Percentiles rank a stretch among this genome's conserved stretches.
phyloP scores from a whole-genome alignment of 257 asterid genomes.

The Solanum medicagineum region DNA sequence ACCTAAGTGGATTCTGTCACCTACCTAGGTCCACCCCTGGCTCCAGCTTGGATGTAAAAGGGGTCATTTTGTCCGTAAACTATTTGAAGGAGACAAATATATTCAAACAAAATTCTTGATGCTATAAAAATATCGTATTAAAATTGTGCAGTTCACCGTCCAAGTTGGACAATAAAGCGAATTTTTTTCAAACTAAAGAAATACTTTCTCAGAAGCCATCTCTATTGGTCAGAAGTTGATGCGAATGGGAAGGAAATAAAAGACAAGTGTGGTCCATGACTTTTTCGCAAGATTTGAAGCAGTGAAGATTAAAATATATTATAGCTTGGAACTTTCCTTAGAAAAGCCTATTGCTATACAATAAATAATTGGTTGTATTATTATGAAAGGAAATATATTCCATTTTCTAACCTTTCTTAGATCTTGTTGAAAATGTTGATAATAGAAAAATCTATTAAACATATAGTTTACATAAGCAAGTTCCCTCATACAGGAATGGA shows the following conservation, averaged over 20 bases:
- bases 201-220: neutral
- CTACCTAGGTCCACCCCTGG: no score
- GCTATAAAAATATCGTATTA: neutral
- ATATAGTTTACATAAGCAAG: neutral
- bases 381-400: neutral
- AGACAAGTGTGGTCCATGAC: neutral
- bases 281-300: neutral
- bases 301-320: neutral
- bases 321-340: neutral
- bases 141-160: neutral
- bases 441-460: neutral
- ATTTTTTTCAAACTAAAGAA: neutral
- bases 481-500: neutral
- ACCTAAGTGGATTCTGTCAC: no score
- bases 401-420: neutral
- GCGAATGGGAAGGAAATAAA: neutral
- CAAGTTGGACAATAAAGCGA: neutral
- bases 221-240: neutral
- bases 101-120: neutral
- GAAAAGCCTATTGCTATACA: neutral
- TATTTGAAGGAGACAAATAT: neutral
- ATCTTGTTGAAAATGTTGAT: neutral
- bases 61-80: neutral
- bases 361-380: neutral
- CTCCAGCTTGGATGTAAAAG: neutral